A percentile compares a stretch with the other conserved stretches of the same genome.
Evolutionary conservation across 2,329 filamentous ascomycete species (phyloP).

Genomic region (Talaromyces sp.): DNA sequence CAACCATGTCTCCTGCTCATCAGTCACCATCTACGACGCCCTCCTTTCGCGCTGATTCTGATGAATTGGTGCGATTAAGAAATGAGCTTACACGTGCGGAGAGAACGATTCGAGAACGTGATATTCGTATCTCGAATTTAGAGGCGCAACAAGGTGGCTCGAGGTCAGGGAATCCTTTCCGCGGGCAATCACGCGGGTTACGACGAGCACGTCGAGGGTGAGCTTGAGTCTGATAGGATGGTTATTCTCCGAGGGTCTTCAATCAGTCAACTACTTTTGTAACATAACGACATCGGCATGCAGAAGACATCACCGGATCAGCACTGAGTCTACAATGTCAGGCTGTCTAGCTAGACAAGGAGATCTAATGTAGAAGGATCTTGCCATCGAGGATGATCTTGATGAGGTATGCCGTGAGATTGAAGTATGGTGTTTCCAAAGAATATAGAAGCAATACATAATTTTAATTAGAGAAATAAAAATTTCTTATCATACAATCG

Average conservation of each 20-base stretch:
- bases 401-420: no score
- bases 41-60: background rate
- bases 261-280: no score
- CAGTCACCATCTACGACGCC: background rate
- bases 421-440: no score
- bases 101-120: background rate
- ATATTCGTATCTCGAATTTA: constrained; percentile 2
- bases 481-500: no score
- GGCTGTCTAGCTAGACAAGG: no score
- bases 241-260: no score
- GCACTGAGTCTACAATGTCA: background rate
- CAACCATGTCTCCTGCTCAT: background rate
- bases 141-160: background rate
- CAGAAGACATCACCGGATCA: background rate
- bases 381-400: no score
- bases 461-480: no score
- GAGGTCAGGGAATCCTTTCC: background rate
- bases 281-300: background rate
- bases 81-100: background rate
- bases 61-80: background rate
- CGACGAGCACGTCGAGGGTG: background rate
- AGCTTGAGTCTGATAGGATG: background rate
- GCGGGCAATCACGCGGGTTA: background rate
- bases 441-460: no score
- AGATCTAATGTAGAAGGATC: no score